Evolutionary conservation across 1,139 yeast species (phyloP).

Genomic region (Torulaspora globosa): DNA sequence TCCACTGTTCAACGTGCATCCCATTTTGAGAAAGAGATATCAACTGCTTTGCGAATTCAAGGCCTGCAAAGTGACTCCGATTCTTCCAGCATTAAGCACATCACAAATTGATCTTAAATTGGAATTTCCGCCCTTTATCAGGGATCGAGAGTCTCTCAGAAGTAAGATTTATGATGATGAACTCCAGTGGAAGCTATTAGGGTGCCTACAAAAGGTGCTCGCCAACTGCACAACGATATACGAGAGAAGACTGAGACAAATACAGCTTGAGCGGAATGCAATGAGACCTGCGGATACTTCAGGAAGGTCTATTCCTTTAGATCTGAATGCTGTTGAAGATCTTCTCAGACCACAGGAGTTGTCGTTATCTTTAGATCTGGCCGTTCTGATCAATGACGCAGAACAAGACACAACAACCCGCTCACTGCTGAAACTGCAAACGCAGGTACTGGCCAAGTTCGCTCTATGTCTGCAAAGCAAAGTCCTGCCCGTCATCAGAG

Average conservation of each 20-base stretch:
- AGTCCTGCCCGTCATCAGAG: conserved; percentile 23
- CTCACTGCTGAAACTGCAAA: conserved; percentile 30
- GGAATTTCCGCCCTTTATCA: conserved; percentile 18
- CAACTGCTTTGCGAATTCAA: conserved; percentile 28
- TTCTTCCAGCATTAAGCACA: conserved; percentile 20
- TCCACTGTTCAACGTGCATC: conserved; percentile 30
- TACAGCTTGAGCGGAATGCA: conserved; percentile 40
- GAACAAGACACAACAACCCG: conserved; percentile 28
- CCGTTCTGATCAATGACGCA: conserved; percentile 30
- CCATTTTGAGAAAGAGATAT: conserved; percentile 29
- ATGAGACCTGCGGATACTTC: conserved; percentile 32
- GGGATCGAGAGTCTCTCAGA: conserved; percentile 15
- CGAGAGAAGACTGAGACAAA: conserved; percentile 44
- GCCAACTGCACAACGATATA: conserved; percentile 47
- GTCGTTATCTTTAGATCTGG: conserved; percentile 34
- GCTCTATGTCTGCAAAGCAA: conserved; percentile 22
- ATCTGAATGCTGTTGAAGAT: conserved; percentile 36
- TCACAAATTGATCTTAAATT: conserved; percentile 16
- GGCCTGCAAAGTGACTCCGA: conserved; percentile 22
- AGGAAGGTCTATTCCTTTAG: conserved; percentile 31
- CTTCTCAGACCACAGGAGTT: conserved; percentile 39
- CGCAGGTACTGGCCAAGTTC: conserved; percentile 31
- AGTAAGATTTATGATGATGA: conserved; percentile 26
- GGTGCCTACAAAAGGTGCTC: conserved; percentile 21
- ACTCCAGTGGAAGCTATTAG: conserved; percentile 29